Conservation (phyloP, 2,329 filamentous ascomycete genomes). For the Talaromyces sp. region DNA sequence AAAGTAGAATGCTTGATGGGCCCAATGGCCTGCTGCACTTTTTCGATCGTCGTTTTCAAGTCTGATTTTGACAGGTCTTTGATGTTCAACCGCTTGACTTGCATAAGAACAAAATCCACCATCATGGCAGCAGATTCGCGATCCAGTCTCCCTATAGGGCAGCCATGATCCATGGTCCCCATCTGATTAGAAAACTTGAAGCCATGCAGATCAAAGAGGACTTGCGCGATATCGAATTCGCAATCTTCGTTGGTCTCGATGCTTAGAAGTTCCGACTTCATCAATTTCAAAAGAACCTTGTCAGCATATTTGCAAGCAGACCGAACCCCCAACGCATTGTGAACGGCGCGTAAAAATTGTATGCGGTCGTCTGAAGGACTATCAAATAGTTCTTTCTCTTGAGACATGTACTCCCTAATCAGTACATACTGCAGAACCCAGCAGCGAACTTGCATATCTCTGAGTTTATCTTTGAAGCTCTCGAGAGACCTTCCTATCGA, state of each 20-base stretch:
- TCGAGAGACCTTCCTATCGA: conserved; percentile 35
- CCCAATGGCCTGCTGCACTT: conserved; percentile 83
- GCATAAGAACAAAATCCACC: conserved; percentile 74
- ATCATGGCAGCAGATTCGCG: conserved; percentile 73
- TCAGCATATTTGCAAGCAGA: conserved; percentile 80
- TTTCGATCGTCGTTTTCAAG: conserved; percentile 82
- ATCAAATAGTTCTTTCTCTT: conserved; percentile 60
- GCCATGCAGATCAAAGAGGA: conserved; percentile 77
- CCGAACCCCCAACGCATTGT: conserved; percentile 77
- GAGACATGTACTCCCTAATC: conserved; percentile 66
- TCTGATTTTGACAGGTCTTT: conserved; percentile 91
- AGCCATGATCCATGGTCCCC: conserved; percentile 72
- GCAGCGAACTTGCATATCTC: conserved; percentile 79
- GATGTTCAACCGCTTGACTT: conserved; percentile 78
- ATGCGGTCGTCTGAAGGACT: conserved; percentile 67
- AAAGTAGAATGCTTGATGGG: conserved; percentile 71
- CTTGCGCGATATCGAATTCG: conserved; percentile 80
- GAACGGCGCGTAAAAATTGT: conserved; percentile 73
- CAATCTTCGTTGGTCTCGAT: conserved; percentile 72
- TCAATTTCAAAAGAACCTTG: conserved; percentile 82
- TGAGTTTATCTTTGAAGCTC: conserved; percentile 61
- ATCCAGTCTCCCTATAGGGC: conserved; percentile 70
- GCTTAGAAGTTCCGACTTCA: conserved; percentile 77
- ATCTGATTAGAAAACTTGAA: conserved; percentile 68
- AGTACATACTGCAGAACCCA: conserved; percentile 86